Conservation (phyloP, 371 early-diverging fungal genomes). For the Syncephalastrum contaminatum region DNA sequence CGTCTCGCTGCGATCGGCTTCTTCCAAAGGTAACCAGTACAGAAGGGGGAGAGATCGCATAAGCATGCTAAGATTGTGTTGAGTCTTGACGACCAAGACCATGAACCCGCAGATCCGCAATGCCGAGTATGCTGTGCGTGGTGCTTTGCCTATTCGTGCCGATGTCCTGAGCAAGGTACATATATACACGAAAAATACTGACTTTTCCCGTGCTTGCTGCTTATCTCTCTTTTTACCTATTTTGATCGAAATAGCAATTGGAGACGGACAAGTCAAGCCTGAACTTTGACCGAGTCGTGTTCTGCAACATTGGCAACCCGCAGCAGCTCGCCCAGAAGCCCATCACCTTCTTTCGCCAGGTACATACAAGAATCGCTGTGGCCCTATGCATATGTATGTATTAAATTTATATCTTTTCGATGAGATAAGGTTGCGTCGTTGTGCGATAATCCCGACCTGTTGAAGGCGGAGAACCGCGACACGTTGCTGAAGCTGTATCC, state of each 20-base stretch:
- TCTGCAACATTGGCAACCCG: slow-evolving; percentile 96
- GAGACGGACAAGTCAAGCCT: slow-evolving; percentile 22
- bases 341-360: slow-evolving; percentile 95
- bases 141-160: slow-evolving; percentile 93
- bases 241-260: slow-evolving; percentile 8
- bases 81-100: slow-evolving; percentile 48
- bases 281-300: slow-evolving; percentile 71
- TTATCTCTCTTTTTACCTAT: not conserved
- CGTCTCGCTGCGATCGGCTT: no score
- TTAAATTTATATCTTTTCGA: slow-evolving; percentile 4
- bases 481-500: slow-evolving; percentile 65
- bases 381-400: not conserved
- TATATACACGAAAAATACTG: not conserved
- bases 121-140: slow-evolving; percentile 96
- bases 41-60: no score
- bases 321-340: slow-evolving; percentile 91
- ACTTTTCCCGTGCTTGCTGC: not conserved
- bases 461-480: slow-evolving; percentile 51
- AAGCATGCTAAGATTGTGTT: no score
- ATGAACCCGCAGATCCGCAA: slow-evolving; percentile 75
- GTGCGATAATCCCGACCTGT: slow-evolving; percentile 80
- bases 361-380: slow-evolving; percentile 4
- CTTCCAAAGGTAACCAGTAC: no score
- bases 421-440: slow-evolving; percentile 25
- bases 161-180: slow-evolving; percentile 79